Conservation (phyloP, 1,284 basidiomycete genomes). For the Coriolopsis trogii region DNA sequence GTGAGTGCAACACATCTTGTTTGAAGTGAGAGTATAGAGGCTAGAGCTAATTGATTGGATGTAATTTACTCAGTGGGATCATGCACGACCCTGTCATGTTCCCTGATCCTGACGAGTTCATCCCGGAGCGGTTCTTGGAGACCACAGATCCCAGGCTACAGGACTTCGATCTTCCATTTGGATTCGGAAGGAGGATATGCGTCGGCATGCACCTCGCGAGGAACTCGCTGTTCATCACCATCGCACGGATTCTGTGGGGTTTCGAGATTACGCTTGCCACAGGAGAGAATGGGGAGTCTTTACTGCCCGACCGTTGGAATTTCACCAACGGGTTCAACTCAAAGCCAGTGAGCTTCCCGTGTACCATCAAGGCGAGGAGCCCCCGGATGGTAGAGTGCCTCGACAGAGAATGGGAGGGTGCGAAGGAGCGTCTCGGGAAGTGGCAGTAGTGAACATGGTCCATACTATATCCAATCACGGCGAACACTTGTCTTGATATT, state of each 20-base stretch:
- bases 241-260: constrained; percentile 45
- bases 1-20: constrained; percentile 29
- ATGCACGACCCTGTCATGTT: constrained; percentile 28
- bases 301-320: constrained; percentile 37
- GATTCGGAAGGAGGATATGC: constrained; percentile 49
- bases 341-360: constrained; percentile 44
- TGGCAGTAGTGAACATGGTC: constrained; percentile 1
- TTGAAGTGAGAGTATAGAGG: constrained; percentile 11
- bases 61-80: constrained; percentile 15
- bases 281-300: constrained; percentile 19
- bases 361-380: constrained; percentile 37
- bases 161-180: constrained; percentile 48
- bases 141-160: constrained; percentile 38
- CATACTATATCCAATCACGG: neutral
- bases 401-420: constrained; percentile 31
- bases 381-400: constrained; percentile 28
- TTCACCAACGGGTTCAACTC: constrained; percentile 52
- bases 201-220: constrained; percentile 49
- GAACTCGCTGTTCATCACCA: constrained; percentile 46
- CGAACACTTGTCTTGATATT: neutral
- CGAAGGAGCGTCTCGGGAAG: constrained; percentile 23
- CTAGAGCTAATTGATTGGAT: neutral
- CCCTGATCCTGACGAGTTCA: constrained; percentile 26
- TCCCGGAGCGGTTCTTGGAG: constrained; percentile 29
- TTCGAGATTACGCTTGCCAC: constrained; percentile 41